phyloP scores from a whole-genome alignment of 768 basidiomycete genomes.

The Leccinellum luteum region DNA sequence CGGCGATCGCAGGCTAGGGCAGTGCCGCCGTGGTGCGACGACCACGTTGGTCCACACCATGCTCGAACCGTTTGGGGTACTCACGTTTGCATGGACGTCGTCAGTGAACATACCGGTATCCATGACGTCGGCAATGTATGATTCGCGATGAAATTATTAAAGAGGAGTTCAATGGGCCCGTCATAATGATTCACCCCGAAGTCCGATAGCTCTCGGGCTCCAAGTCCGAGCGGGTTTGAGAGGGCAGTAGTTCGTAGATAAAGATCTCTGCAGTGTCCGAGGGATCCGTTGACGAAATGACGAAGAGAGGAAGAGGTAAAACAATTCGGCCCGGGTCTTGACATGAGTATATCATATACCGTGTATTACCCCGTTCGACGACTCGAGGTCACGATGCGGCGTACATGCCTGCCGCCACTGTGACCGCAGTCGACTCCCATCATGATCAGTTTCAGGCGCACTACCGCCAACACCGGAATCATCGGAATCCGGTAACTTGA shows the following conservation, averaged over 20 bases:
- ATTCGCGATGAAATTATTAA: neutral
- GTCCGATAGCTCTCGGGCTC: neutral
- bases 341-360: neutral
- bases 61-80: neutral
- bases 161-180: neutral
- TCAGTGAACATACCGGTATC: neutral
- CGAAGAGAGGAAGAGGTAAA: neutral
- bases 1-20: neutral
- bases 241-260: neutral
- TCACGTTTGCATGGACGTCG: neutral
- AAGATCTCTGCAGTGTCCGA: neutral
- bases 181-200: neutral
- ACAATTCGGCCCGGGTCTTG: neutral
- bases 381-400: neutral
- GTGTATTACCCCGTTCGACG: neutral
- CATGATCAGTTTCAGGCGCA: neutral
- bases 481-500: neutral
- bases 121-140: neutral
- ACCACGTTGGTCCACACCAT: neutral
- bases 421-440: neutral
- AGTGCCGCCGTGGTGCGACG: neutral
- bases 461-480: neutral
- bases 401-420: neutral
- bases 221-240: neutral
- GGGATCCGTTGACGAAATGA: neutral